Evolutionary conservation across 805 yeast species (phyloP).

Genomic region (Candida sanyiensis): DNA sequence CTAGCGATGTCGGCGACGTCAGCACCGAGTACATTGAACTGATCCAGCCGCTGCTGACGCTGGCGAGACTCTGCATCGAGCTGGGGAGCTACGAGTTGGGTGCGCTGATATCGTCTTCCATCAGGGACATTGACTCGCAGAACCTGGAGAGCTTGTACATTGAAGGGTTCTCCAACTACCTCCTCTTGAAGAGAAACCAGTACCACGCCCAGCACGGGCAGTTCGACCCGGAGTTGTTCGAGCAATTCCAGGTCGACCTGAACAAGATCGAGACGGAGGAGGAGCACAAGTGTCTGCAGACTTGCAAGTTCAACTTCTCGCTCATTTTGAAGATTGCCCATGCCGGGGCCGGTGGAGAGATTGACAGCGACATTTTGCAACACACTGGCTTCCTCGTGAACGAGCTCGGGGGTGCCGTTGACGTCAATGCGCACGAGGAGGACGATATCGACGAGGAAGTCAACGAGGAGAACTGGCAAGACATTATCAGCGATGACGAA

Average conservation of each 20-base stretch:
- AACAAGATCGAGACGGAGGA: conserved; percentile 3
- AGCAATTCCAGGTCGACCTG: conserved; percentile 13
- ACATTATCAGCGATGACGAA: conserved; percentile 39
- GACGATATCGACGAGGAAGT: conserved; percentile 32
- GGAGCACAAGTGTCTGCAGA: conserved; percentile 5
- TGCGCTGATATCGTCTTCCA: conserved; percentile 53
- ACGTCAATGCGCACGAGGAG: conserved; percentile 53
- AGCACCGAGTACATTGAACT: conserved; percentile 55
- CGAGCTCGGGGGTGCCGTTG: conserved; percentile 58
- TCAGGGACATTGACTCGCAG: conserved; percentile 79
- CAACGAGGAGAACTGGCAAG: conserved; percentile 44
- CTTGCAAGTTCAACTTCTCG: conserved; percentile 10
- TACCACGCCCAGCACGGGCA: conserved; percentile 13
- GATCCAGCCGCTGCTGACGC: conserved; percentile 66
- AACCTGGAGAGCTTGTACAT: conserved; percentile 77
- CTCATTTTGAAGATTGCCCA: conserved; percentile 9
- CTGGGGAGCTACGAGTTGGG: conserved; percentile 65
- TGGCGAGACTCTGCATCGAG: conserved; percentile 74
- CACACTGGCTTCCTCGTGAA: conserved; percentile 47
- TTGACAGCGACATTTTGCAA: conserved; percentile 52
- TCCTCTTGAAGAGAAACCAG: conserved; percentile 36
- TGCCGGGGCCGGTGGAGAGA: conserved; percentile 26
- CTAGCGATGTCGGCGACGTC: conserved; percentile 30
- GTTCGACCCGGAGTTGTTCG: conserved; percentile 24
- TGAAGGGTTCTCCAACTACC: conserved; percentile 69